Evolutionary conservation across 139 green algal species (phyloP).

Genomic region (Coelastrella sp.): DNA sequence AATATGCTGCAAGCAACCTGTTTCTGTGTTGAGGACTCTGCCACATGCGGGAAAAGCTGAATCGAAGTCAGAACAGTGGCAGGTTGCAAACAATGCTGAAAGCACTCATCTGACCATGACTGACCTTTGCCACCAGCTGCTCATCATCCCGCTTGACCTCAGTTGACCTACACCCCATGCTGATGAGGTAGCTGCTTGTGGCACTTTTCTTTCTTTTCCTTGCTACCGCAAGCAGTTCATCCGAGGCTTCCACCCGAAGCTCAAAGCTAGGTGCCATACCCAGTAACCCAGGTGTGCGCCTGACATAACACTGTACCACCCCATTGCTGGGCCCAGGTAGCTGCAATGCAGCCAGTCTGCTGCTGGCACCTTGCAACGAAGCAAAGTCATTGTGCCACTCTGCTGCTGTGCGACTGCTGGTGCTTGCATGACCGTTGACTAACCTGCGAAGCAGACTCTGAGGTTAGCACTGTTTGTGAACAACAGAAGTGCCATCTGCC

Average conservation of each 20-base stretch:
- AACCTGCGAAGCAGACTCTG: neutral
- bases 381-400: conserved; percentile 56
- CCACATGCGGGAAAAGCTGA: too few relatives aligned
- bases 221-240: conserved; percentile 85
- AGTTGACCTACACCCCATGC: neutral
- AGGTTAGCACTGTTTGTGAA: too few relatives aligned
- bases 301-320: conserved; percentile 59
- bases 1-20: neutral
- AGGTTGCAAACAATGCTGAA: too few relatives aligned
- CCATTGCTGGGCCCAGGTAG: conserved; percentile 47
- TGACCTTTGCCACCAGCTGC: conserved; percentile 29
- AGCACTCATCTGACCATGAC: too few relatives aligned
- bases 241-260: conserved; percentile 71
- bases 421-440: conserved; percentile 20
- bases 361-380: conserved; percentile 18
- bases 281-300: conserved; percentile 4
- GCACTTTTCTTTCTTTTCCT: conserved; percentile 88
- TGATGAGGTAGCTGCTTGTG: conserved; percentile 80
- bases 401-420: neutral
- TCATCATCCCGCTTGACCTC: neutral
- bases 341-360: conserved; percentile 47
- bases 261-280: conserved; percentile 54
- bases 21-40: too few relatives aligned
- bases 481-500: too few relatives aligned
- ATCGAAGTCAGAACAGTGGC: too few relatives aligned